These are phyloP conservation scores for Tremella fuciformis DNA, from an alignment of 768 basidiomycete genomes.

Conservation along the genomic window DNA sequence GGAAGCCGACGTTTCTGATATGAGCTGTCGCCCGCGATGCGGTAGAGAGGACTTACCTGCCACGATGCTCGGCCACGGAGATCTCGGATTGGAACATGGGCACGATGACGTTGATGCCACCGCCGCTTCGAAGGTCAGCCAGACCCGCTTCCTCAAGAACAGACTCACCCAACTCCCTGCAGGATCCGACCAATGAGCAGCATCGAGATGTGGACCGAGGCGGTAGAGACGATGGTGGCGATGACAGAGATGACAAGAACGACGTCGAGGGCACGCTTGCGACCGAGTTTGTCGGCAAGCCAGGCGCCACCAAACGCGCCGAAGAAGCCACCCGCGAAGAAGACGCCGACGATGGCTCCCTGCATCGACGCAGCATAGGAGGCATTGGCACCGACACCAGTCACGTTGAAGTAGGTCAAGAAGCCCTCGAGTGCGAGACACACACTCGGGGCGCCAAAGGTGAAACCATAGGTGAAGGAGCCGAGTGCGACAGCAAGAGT, in stretches of 20 bases:
- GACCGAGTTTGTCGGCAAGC: constrained; percentile 7
- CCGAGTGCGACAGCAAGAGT: neutral
- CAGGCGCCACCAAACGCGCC: constrained; percentile 4
- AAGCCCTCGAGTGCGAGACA: neutral
- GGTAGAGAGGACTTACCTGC: neutral
- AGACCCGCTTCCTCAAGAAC: neutral
- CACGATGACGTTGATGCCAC: constrained; percentile 1
- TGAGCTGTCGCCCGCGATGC: no score
- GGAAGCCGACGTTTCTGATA: neutral
- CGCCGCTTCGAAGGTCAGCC: neutral
- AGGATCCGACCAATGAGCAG: constrained; percentile 9
- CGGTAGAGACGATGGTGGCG: constrained; percentile 1
- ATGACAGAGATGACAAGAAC: constrained; percentile 4
- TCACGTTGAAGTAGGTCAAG: neutral
- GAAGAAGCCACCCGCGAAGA: constrained; percentile 11
- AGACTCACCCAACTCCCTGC: constrained; percentile 5
- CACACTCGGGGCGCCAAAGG: neutral
- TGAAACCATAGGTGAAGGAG: constrained; percentile 1
- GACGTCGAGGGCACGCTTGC: constrained; percentile 5
- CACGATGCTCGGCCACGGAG: constrained; percentile 7
- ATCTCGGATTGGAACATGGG: constrained; percentile 15
- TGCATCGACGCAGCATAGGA: neutral
- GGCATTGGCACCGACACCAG: neutral
- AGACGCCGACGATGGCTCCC: constrained; percentile 9
- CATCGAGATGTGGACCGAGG: constrained; percentile 6